Evolutionary conservation across 2,329 filamentous ascomycete genomes (phyloP), one percentile per base, ranked within the genome.

Genomic region (Rhynchosporium agropyri): DNA sequence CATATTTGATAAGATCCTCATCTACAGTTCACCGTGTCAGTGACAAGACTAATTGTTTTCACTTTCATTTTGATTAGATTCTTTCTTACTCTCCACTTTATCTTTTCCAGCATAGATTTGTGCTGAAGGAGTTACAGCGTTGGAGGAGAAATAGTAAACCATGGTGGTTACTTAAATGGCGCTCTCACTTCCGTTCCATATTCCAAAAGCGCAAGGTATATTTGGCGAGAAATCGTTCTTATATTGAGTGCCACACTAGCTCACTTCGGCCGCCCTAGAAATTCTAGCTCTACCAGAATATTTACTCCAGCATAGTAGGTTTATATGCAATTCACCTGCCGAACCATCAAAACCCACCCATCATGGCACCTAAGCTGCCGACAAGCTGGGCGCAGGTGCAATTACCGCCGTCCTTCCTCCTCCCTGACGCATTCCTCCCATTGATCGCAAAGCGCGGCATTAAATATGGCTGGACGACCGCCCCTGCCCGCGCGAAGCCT

Each of bases 101-200:
- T 99, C 95, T 78, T 98, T 99, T 77, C 95, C 95, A 64, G 97
- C 92, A 76, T 99, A 99, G 74, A 99, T 87, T 75, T 89, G 93
- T 48, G 92, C 94, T 38, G 92, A 76, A 1, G 95, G 94, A 12
- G 88, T 83, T 45, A 96, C 91, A 48, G 87, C 86, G 65, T 85
- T 94, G 31, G 94, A 98, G 0, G 88, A 95, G 77, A 95, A 98
- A 77, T 98, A 98, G 79, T 90, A 97, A 53, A 99, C 95, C 95
- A 99, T 96, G 33, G 73, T 77, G 53, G 58, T 12, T 61, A 46
- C 56, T 46, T 26, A 42, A 48, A 13, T 3, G 49, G 29, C 33
- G 13, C 10, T 56, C 33, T 60, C 26, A 58, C 62, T 55, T 55
- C 60, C 54, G 60, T 67, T 72, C 65, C 68, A 66, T 71, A 50